Percentiles rank a stretch among this genome's conserved stretches.
phyloP scores from a whole-genome alignment of 805 yeast genomes.

The Starmerella sirachaensis region DNA sequence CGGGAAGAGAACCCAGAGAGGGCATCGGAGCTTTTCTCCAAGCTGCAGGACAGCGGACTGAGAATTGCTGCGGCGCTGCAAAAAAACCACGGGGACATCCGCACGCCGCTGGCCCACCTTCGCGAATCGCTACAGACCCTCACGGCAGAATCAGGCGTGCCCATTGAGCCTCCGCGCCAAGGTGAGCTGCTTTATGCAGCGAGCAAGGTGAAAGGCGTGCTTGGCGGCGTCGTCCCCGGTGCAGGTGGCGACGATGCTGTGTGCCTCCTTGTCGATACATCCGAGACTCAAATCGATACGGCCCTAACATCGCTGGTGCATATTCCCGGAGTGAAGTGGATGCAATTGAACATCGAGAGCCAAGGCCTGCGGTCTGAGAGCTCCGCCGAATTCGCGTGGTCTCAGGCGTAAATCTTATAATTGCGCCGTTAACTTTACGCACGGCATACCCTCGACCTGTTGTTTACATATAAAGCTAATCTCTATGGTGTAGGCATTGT shows the following conservation, averaged over 20 bases:
- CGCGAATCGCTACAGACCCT: constrained; percentile 48
- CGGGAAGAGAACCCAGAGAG: constrained; percentile 38
- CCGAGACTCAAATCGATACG: constrained; percentile 27
- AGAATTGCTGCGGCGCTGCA: constrained; percentile 40
- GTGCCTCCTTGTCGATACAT: constrained; percentile 49
- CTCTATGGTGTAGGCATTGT: too few relatives aligned
- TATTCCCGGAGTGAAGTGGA: constrained; percentile 35
- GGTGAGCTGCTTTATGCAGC: constrained; percentile 55
- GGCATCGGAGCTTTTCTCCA: constrained; percentile 41
- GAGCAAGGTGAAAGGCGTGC: constrained; percentile 49
- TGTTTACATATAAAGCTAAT: too few relatives aligned
- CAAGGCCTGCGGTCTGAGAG: constrained; percentile 27
- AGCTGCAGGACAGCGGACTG: constrained; percentile 49
- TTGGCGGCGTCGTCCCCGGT: constrained; percentile 97
- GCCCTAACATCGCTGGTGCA: constrained; percentile 12
- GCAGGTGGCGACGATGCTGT: constrained; percentile 98
- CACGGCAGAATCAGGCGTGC: constrained; percentile 60
- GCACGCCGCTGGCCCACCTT: constrained; percentile 28
- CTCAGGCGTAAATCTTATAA: neutral
- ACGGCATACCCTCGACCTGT: too few relatives aligned
- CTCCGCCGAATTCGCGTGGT: neutral
- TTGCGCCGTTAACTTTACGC: too few relatives aligned
- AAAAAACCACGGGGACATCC: constrained; percentile 25
- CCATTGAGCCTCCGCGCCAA: constrained; percentile 77
- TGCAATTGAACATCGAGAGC: constrained; percentile 34